These are phyloP conservation scores for Cutaneotrichosporon cyanovorans DNA, from an alignment of 1,284 basidiomycete genomes.

Conservation along the genomic window DNA sequence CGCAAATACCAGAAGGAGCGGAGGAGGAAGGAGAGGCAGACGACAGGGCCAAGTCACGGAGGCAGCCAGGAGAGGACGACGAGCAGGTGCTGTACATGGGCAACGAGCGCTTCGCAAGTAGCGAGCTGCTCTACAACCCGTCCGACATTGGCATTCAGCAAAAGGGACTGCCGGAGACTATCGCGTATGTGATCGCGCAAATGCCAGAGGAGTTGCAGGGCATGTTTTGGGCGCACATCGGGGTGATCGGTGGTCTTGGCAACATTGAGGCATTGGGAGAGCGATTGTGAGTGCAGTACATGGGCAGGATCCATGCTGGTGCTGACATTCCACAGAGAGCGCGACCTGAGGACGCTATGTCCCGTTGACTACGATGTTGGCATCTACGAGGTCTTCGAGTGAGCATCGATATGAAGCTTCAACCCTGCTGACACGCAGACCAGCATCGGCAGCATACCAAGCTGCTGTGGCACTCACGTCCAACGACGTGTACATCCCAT, in stretches of 20 bases:
- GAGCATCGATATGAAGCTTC: slow-evolving; percentile 42
- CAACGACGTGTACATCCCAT: slow-evolving; percentile 51
- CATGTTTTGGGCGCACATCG: slow-evolving; percentile 90
- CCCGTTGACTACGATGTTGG: slow-evolving; percentile 66
- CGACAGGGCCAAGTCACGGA: slow-evolving; percentile 5
- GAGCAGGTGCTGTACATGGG: slow-evolving; percentile 79
- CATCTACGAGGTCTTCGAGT: slow-evolving; percentile 67
- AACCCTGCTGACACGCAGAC: slow-evolving; percentile 47
- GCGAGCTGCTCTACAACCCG: slow-evolving; percentile 81
- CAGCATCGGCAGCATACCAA: slow-evolving; percentile 64
- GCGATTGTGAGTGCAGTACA: slow-evolving; percentile 61
- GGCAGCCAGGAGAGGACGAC: slow-evolving; percentile 35
- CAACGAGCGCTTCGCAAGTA: slow-evolving; percentile 81
- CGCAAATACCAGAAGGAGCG: slow-evolving; percentile 8
- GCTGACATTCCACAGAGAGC: slow-evolving; percentile 36
- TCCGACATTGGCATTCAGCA: slow-evolving; percentile 80
- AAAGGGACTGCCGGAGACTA: slow-evolving; percentile 64
- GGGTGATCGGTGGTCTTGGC: slow-evolving; percentile 74
- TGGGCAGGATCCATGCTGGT: too few relatives aligned
- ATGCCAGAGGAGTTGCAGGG: slow-evolving; percentile 72
- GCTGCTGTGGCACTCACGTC: slow-evolving; percentile 58
- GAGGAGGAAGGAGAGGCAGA: slow-evolving; percentile 48
- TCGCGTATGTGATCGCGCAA: slow-evolving; percentile 64
- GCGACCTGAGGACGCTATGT: slow-evolving; percentile 67
- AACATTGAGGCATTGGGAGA: slow-evolving; percentile 65